Evolutionary conservation across 345 rosid species (phyloP), one percentile per base, ranked within the genome.

Genomic region (Syzygium aromaticum): DNA sequence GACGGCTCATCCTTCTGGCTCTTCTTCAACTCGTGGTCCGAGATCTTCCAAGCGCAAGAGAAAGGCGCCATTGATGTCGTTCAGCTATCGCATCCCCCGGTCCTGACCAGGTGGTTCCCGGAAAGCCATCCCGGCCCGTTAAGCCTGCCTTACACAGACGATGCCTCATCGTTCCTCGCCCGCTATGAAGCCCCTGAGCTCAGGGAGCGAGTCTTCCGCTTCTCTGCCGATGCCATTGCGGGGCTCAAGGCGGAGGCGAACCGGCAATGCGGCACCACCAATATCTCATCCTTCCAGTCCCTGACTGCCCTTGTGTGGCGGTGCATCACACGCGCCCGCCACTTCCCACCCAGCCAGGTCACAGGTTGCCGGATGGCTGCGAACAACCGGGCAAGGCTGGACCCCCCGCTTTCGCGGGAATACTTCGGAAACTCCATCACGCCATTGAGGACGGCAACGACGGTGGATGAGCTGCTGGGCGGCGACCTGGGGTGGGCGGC

Each of bases 241-340:
- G 22, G 78, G 46, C 43, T 67, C 40, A 17, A 67, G 78, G 78
- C 12, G 17, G 7, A 67, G 78, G 78, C 46, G 21, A 67, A 67
- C 13, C 7, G 12, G 78, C 23, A 67, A 67, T 33, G 43, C 3
- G 38, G 3, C 78, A 33, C 6, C 23, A 2, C 46, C 51, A 89
- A 92, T 17, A 94, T 96, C 22, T 96, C 97, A 0, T 95, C 98
- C 33, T 95, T 94, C 46, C 95, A 95, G 78, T 90, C 97, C 8
- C 54, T 96, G 30, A 92, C 94, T 23, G 94, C 97, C 1, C 86
- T 95, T 7, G 84, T 94, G 27, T 95, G 97, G 98, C 90, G 95
- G 85, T 93, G 92, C 64, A 91, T 95, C 85, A 94, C 91, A 4
- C 89, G 90, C 17, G 85, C 90, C 0, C 84, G 95, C n/a, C 64